These are phyloP conservation scores for Amanita muscaria DNA, from an alignment of 768 basidiomycete genomes.

Conservation along the genomic window DNA sequence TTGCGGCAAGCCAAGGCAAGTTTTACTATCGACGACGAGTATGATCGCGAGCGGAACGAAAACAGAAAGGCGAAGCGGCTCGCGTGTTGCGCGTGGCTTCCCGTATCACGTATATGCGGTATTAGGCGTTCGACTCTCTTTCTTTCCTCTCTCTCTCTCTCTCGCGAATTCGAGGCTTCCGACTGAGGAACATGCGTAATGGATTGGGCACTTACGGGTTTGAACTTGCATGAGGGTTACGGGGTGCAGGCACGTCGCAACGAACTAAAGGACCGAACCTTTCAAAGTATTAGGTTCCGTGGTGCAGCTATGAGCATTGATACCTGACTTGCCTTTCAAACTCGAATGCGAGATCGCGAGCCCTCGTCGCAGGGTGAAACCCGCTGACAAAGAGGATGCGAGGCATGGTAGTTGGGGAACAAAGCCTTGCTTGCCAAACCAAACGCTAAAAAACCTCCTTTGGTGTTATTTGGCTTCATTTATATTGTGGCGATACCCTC, in stretches of 20 bases:
- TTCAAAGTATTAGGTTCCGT: no score
- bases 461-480: conserved; percentile 14
- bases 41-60: conserved; percentile 18
- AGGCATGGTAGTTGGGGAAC: conserved; percentile 39
- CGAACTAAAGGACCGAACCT: conserved; percentile 80
- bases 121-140: no score
- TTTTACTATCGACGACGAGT: conserved; percentile 11
- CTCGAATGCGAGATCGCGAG: conserved; percentile 76
- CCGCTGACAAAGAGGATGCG: conserved; percentile 85
- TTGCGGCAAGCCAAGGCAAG: conserved; percentile 7
- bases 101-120: no score
- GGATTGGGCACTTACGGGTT: conserved; percentile 66
- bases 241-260: conserved; percentile 85
- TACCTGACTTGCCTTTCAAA: conserved; percentile 80
- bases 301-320: no score
- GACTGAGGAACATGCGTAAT: conserved; percentile 14
- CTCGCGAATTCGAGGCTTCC: no score
- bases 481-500: conserved; percentile 8
- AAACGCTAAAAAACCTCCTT: conserved; percentile 11
- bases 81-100: conserved; percentile 15
- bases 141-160: no score
- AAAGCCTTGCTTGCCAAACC: conserved; percentile 19
- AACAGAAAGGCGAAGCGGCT: conserved; percentile 16
- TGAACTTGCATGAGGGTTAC: conserved; percentile 62
- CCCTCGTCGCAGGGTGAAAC: conserved; percentile 75